Evolutionary conservation across 1,139 yeast genomes (phyloP).

Genomic region (Candida sojae): DNA sequence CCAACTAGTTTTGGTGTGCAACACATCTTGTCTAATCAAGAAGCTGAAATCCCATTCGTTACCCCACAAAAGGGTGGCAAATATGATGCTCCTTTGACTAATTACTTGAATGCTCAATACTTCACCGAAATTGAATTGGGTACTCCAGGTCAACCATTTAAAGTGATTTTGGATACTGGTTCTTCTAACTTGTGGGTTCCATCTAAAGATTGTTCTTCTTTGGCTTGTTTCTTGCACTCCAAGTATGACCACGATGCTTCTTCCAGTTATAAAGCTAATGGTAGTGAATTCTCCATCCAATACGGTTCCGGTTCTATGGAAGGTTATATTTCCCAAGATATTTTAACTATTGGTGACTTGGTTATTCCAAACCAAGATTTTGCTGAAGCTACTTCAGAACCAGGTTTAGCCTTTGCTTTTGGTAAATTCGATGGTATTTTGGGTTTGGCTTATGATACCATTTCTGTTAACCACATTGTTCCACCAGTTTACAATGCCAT

Average conservation of each 20-base stretch:
- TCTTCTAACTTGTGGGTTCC: slow-evolving; percentile 98
- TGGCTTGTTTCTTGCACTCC: slow-evolving; percentile 91
- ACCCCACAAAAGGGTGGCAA: slow-evolving; percentile 26
- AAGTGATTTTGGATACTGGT: slow-evolving; percentile 92
- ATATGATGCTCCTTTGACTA: slow-evolving; percentile 81
- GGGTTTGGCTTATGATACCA: slow-evolving; percentile 91
- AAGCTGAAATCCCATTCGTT: slow-evolving; percentile 49
- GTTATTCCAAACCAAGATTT: slow-evolving; percentile 84
- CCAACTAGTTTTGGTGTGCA: slow-evolving; percentile 22
- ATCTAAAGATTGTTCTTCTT: slow-evolving; percentile 79
- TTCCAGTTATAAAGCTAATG: slow-evolving; percentile 80
- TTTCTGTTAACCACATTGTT: slow-evolving; percentile 82
- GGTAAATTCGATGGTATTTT: slow-evolving; percentile 97
- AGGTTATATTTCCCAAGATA: slow-evolving; percentile 88
- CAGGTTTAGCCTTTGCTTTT: slow-evolving; percentile 96
- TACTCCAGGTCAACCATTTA: slow-evolving; percentile 89
- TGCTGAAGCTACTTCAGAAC: slow-evolving; percentile 96
- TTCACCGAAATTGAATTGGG: slow-evolving; percentile 88
- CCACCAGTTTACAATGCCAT: slow-evolving; percentile 95
- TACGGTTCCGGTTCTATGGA: slow-evolving; percentile 93
- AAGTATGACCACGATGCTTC: slow-evolving; percentile 85
- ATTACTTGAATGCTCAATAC: slow-evolving; percentile 93
- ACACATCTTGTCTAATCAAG: slow-evolving; percentile 15
- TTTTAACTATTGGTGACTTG: slow-evolving; percentile 78
- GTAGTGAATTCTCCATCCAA: slow-evolving; percentile 77